Evolutionary conservation across 805 yeast species (phyloP), one percentile per base, ranked within the genome.

Genomic region (Saturnispora gosingensis): DNA sequence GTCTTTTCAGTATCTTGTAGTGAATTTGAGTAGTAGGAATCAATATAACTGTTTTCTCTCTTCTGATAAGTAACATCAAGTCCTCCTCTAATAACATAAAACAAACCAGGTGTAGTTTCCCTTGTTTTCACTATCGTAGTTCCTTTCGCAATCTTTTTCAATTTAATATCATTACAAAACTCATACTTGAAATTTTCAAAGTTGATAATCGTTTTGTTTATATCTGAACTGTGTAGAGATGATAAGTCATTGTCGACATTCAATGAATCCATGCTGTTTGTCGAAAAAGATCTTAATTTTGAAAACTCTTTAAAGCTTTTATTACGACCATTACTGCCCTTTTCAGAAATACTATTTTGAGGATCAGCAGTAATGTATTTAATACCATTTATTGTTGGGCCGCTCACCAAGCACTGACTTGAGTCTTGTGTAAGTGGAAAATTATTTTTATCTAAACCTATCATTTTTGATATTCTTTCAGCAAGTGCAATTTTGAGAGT

Each of bases 41-140:
- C 48, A 18, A 49, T 35, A 18, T 56, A 61, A 43, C 55, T 61
- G 28, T 59, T 57, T 22, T 57, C 54, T 50, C 48, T 59, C 45
- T 73, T 75, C n/a, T 64, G 62, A 57, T 75, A 75, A 6, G 72
- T 69, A 0, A 88, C 86, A 43, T 85, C 88, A 36, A 91, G 67
- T 5, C 73, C 59, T 2, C 99, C 99, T 51, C 83, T 84, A 47
- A 91, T 77, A 4, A 91, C 82, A 61, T 84, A 91, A 62, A 73
- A 88, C 11, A 91, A 64, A 0, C 98, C 99, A 1, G 82, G 78
- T 45, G 83, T 80, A 46, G 76, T 73, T 13, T 81, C 77, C 47
- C 83, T 80, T 54, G 85, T 86, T 50, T 80, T 75, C 10, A 85
- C 78, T 1, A 91, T 59, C 1, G 72, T 71, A 1, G 81, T 64